A percentile compares a stretch with the other conserved stretches of the same genome.
These are phyloP conservation scores for Anaeromyces robustus DNA, from an alignment of 192 early-diverging fungal genomes.

Conservation along the genomic window DNA sequence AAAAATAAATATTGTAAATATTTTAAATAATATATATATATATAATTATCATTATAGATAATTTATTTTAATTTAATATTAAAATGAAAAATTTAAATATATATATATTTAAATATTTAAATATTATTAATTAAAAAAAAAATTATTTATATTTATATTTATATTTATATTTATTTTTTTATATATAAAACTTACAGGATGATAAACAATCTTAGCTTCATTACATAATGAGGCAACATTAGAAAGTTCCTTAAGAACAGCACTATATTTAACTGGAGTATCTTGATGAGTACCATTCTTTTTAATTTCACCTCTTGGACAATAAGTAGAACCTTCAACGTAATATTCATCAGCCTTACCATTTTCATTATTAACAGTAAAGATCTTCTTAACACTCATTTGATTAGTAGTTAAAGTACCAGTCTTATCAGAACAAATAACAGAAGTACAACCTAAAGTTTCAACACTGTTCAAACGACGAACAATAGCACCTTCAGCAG, in stretches of 20 bases:
- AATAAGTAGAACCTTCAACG: conserved; percentile 74
- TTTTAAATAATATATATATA: too few relatives aligned
- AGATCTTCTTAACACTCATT: conserved; percentile 70
- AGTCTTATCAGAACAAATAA: conserved; percentile 99
- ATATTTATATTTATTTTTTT: too few relatives aligned
- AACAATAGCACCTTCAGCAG: conserved; percentile 88
- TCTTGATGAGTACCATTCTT: conserved; percentile 19
- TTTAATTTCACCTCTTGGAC: conserved; percentile 55
- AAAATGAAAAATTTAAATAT: too few relatives aligned
- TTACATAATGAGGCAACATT: conserved; percentile 81
- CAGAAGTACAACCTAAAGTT: conserved; percentile 90
- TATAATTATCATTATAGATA: too few relatives aligned
- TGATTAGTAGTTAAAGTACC: conserved; percentile 97
- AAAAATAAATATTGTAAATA: too few relatives aligned
- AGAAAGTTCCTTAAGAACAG: conserved; percentile 53
- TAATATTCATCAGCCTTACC: conserved; percentile 45
- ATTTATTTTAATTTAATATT: too few relatives aligned
- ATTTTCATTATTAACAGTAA: conserved; percentile 30
- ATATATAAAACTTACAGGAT: conserved; percentile 29
- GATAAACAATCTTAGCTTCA: conserved; percentile 70
- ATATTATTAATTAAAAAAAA: too few relatives aligned
- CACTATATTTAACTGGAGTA: conserved; percentile 27
- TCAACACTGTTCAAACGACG: conserved; percentile 82
- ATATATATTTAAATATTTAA: too few relatives aligned
- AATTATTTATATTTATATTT: too few relatives aligned